phyloP scores from a whole-genome alignment of 768 basidiomycete genomes.

The Lactarius psammicola region DNA sequence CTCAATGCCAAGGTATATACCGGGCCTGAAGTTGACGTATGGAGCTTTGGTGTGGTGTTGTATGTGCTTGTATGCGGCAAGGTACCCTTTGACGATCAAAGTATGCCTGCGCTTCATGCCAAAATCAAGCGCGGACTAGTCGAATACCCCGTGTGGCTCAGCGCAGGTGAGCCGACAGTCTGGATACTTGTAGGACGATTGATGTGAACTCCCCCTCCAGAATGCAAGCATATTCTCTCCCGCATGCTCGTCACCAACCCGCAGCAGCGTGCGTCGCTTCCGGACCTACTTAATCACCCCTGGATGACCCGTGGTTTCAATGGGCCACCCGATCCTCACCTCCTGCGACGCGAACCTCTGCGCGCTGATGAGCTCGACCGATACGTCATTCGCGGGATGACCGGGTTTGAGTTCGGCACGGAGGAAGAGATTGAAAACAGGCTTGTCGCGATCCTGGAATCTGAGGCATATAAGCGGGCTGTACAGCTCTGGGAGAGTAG shows the following conservation, averaged over 20 bases:
- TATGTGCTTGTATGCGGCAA: constrained; percentile 98
- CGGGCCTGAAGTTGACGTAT: constrained; percentile 97
- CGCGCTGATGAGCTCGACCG: constrained; percentile 86
- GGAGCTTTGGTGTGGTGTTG: constrained; percentile 98
- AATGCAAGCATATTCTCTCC: constrained; percentile 91
- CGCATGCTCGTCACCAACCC: constrained; percentile 98
- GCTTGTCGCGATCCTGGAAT: constrained; percentile 69
- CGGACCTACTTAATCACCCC: constrained; percentile 83
- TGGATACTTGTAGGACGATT: background rate
- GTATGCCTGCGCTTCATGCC: constrained; percentile 97
- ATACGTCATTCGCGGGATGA: constrained; percentile 86
- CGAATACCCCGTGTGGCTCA: constrained; percentile 97
- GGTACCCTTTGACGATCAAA: constrained; percentile 98
- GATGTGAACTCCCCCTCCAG: constrained; percentile 40
- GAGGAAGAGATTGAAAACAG: constrained; percentile 81
- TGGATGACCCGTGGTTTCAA: constrained; percentile 91
- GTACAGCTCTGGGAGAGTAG: constrained; percentile 79
- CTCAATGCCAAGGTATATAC: constrained; percentile 96
- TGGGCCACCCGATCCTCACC: constrained; percentile 77
- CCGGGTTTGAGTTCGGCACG: constrained; percentile 93
- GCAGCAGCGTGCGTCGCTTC: constrained; percentile 71
- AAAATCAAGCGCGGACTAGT: constrained; percentile 98
- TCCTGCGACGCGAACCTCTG: constrained; percentile 86
- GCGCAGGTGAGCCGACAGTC: constrained; percentile 60
- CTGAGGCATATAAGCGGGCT: constrained; percentile 71